Evolutionary conservation across 371 early-diverging fungal species (phyloP), one percentile per base, ranked within the genome.

Genomic region (Mucor mucedo): DNA sequence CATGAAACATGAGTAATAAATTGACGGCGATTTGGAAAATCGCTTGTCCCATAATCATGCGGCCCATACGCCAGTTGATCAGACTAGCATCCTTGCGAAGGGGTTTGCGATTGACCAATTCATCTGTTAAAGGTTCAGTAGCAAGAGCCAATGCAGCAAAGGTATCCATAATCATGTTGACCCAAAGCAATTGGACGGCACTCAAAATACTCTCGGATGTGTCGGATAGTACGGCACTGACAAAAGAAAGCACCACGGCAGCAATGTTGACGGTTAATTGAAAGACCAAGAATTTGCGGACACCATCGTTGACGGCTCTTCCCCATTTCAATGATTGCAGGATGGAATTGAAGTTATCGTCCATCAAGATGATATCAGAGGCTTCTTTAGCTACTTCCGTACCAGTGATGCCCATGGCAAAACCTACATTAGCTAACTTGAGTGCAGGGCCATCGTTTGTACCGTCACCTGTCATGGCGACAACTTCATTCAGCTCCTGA

Each of bases 281-380:
- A 27, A 47, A 47, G 21, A 21, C 21, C 47, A 47, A 47, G 47
- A 47, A 47, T 9, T 47, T 47, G 21, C 47, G 47, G 21, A 47
- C 47, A 47, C 47, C 47, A 9, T 47, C 47, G 47, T 47, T 47
- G 3, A 47, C 47, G 9, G 47, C 47, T 21, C 47, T n/a, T 21
- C 47, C 47, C 47, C 47, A 47, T 21, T 21, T 7, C 5, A 47
- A 21, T 21, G 47, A n/a, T 21, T 47, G n/a, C 5, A 47, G 21
- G 21, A 47, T 47, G 6, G 47, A 47, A 21, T 47, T 47, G 21
- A 47, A 47, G 47, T 47, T 47, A 47, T 47, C 47, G 21, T 47
- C 47, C 47, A 47, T 47, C 47, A 47, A 47, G 47, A 47, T 47
- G 21, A 47, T 47, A 47, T 47, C 47, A 16, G 47, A 47, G 21